Evolutionary conservation across 768 basidiomycete genomes (phyloP), one percentile per base, ranked within the genome.

Genomic region (Mycena floridula): DNA sequence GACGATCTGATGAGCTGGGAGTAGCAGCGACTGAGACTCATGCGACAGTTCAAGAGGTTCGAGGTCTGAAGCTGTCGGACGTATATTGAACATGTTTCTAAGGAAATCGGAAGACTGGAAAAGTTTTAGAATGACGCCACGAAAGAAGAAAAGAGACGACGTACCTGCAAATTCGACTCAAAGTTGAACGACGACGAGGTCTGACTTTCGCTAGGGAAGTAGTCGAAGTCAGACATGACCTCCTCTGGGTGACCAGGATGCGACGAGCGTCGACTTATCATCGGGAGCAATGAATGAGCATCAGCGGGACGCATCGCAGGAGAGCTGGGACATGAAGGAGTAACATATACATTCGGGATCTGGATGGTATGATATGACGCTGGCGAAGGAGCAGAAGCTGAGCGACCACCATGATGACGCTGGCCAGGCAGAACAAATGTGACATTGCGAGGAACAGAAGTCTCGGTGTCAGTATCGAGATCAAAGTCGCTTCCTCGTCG

Each of bases 361-460:
- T 77, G 77, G 55, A 88, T 85, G 1, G 74, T 70, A 63, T 85
- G 83, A 51, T 75, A 77, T 3, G 74, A 68, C 9, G 79, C 80
- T 2, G 84, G 82, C 8, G 83, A 83, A 5, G 86, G 85, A 7
- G 72, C 82, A 44, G 74, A 77, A 22, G 63, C 59, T 16, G 73
- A 72, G n/a, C 73, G 73, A 27, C 61, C 60, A 32, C 62, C 48
- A 21, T 37, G 72, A 69, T 38, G 76, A 58, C 28, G 70, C 3
- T 35, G 32, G 16, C 8, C 72, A 61, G 62, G 51, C 22, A 51
- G 11, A 22, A 53, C 45, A 28, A 46, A 46, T 28, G 68, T 65
- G 2, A 35, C 4, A 18, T 35, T 35, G n/a, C n/a, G n/a, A n/a
- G n/a, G n/a, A n/a, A n/a, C n/a, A n/a, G n/a, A n/a, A n/a, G n/a